Evolutionary conservation across 108 stramenopile genomes (phyloP).

Genomic region (Seminavis robusta): DNA sequence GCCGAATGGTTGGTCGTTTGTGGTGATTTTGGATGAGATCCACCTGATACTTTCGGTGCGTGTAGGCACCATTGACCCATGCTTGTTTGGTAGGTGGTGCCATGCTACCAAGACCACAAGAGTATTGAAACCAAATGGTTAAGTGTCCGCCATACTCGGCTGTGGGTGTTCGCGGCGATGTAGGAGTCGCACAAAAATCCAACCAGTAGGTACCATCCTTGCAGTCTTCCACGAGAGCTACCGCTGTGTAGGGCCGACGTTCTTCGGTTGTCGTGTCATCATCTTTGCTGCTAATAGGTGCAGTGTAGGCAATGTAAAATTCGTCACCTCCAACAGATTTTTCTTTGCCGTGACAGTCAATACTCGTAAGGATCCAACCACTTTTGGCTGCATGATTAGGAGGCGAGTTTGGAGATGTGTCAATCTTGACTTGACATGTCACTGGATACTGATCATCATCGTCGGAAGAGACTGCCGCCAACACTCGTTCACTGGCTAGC

Average conservation of each 20-base stretch:
- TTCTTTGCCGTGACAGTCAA: conserved; percentile 3
- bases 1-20: conserved; percentile 3
- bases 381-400: no score
- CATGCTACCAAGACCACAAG: conserved; percentile 8
- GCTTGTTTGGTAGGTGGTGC: conserved; percentile 14
- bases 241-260: conserved; percentile 2
- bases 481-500: no score
- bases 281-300: neutral
- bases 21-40: neutral
- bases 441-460: no score
- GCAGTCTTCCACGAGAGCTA: conserved; percentile 10
- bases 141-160: neutral
- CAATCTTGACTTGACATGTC: conserved; percentile 8
- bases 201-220: conserved; percentile 19
- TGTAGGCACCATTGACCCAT: conserved; percentile 22
- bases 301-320: conserved; percentile 22
- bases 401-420: neutral
- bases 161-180: neutral
- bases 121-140: conserved; percentile 26
- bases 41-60: conserved; percentile 4
- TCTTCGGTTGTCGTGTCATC: neutral
- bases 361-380: neutral
- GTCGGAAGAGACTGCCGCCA: no score
- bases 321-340: conserved; percentile 20
- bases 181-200: conserved; percentile 17